Evolutionary conservation across 2,329 filamentous ascomycete species (phyloP).

Genomic region (Chaetomium globosum): DNA sequence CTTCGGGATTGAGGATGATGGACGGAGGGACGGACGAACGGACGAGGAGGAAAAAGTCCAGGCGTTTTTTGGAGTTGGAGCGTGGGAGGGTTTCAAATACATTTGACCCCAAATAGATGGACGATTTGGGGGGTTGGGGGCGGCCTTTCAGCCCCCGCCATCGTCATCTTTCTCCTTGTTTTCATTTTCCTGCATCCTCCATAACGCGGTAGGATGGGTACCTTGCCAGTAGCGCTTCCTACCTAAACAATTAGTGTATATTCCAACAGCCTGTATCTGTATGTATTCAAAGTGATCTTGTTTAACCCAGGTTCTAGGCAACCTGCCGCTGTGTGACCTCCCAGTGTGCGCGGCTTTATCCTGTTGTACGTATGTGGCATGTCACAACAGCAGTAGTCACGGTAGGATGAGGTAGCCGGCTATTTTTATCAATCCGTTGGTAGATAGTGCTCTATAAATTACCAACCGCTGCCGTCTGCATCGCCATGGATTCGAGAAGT

Average conservation of each 20-base stretch:
- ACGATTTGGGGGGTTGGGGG: not conserved
- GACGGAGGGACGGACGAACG: not conserved
- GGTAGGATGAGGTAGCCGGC: not conserved
- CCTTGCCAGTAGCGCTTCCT: constrained; percentile 18
- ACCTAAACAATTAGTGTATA: constrained; percentile 16
- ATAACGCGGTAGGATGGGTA: constrained; percentile 16
- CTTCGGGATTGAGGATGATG: not conserved
- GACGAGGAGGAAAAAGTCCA: constrained; percentile 8
- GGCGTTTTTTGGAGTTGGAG: constrained; percentile 26
- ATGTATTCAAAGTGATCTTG: not conserved
- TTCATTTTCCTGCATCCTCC: not conserved
- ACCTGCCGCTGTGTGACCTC: not conserved
- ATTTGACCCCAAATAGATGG: constrained; percentile 1
- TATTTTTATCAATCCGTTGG: not conserved
- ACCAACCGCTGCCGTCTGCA: constrained; percentile 2
- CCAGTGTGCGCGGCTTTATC: not conserved
- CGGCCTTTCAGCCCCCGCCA: not conserved
- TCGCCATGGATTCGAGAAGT: not conserved
- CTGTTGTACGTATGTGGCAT: not conserved
- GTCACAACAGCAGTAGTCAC: not conserved
- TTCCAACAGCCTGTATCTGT: constrained; percentile 9
- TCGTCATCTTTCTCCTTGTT: constrained; percentile 5
- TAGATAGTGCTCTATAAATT: not conserved
- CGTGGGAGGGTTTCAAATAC: not conserved
- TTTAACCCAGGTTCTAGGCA: not conserved